Evolutionary conservation across 306 rosid genomes (phyloP), one percentile per base, ranked within the genome.

Genomic region (Castanea mollissima): DNA sequence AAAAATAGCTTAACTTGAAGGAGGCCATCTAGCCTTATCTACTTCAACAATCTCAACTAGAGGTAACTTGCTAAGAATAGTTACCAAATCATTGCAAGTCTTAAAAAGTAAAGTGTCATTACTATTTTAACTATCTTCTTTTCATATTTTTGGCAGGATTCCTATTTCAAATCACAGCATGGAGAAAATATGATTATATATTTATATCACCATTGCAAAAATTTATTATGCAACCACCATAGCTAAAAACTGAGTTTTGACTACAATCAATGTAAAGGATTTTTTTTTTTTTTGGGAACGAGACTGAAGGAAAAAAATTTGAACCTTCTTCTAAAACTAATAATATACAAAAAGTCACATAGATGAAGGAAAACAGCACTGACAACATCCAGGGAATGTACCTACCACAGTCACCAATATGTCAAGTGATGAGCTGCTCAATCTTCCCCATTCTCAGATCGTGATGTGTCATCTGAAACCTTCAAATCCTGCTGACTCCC

Each of bases 361-460:
- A 5, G n/a, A 64, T 20, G 32, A 60, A 15, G 70, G 41, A 34
- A 35, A 15, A 46, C n/a, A 23, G 29, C 20, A 46, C 55, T 8
- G 49, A 52, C 8, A 34, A n/a, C 16, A 4, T 74, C 8, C 71
- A 74, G 86, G 76, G 71, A 85, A 79, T 23, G 18, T 54, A 52
- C 90, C 90, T 88, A 90, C 91, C 84, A 69, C 80, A 85, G 87
- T 73, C 73, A 82, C 82, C 73, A 80, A 57, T 46, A 69, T 23
- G 76, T 64, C 54, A 81, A 57, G 76, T 71, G 49, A 71, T 75
- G 82, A 68, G 41, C 15, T 35, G 27, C 27, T 89, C 84, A 86
- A 58, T 86, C 79, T 74, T 90, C 92, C 82, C 89, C 91, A 55
- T 91, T 97, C 76, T 87, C 93, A 1, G 80, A 83, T 16, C 16